Conservation (phyloP, 208 protist species). For the Trichomonas gallinae region DNA sequence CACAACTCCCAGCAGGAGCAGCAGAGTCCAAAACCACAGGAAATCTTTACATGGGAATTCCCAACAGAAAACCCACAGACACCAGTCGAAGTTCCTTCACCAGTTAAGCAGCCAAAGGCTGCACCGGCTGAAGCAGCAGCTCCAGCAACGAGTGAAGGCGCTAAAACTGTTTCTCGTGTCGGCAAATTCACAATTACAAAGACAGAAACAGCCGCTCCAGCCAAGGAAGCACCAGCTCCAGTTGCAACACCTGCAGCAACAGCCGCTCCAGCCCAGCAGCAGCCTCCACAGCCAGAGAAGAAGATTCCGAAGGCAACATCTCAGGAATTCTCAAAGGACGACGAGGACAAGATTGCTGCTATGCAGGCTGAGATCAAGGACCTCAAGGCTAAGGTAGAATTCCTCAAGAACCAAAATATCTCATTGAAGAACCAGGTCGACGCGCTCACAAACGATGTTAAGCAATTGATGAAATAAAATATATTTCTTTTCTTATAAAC, state of each 20-base stretch:
- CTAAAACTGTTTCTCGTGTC: background rate
- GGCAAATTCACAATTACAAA: background rate
- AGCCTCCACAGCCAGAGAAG: background rate
- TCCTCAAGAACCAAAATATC: background rate
- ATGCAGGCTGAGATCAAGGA: background rate
- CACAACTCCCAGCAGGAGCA: background rate
- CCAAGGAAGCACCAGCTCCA: background rate
- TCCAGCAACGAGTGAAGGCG: background rate
- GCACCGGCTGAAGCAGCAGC: too few species aligned
- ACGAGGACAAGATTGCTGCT: background rate
- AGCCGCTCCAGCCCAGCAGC: background rate
- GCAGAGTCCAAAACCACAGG: background rate
- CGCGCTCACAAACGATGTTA: background rate
- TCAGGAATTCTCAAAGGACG: background rate
- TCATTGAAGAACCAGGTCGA: background rate
- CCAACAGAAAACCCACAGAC: background rate
- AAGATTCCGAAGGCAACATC: background rate
- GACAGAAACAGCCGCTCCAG: background rate
- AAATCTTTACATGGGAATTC: background rate
- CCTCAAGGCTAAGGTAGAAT: background rate
- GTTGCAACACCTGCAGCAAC: background rate
- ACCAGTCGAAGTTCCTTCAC: background rate
- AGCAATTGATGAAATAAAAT: background rate
- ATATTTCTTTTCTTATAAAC: background rate
- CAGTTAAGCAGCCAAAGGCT: background rate